Evolutionary conservation across 2,329 filamentous ascomycete species (phyloP).

Genomic region (Rhynchosporium secalis): DNA sequence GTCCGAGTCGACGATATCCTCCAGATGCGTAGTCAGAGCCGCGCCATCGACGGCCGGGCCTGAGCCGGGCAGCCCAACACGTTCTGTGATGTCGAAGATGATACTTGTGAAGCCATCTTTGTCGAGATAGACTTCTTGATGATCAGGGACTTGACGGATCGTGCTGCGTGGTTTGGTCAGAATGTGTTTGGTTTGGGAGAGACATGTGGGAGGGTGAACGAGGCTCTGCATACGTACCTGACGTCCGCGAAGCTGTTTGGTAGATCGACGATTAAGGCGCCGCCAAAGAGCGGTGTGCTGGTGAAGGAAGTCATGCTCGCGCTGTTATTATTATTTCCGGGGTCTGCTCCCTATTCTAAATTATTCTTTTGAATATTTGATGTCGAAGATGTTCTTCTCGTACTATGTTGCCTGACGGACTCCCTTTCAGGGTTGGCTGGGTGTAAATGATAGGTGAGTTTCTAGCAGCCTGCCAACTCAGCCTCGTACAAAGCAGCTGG

Average conservation of each 20-base stretch:
- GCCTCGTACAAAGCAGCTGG: background rate
- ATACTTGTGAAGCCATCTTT: constrained; percentile 79
- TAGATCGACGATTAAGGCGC: constrained; percentile 68
- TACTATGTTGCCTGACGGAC: background rate
- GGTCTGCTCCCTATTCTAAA: background rate
- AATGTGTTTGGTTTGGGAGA: constrained; percentile 25
- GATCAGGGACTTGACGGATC: constrained; percentile 75
- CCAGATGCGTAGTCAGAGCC: constrained; percentile 67
- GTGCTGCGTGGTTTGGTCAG: constrained; percentile 48
- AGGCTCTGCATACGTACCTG: constrained; percentile 59
- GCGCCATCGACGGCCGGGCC: constrained; percentile 65
- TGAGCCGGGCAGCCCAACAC: constrained; percentile 59
- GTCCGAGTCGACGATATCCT: constrained; percentile 67
- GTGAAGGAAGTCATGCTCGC: constrained; percentile 54
- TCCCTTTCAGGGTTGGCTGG: background rate
- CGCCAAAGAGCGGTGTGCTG: constrained; percentile 66
- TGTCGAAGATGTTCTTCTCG: background rate
- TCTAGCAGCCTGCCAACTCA: constrained; percentile 6
- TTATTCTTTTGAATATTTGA: background rate
- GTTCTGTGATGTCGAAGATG: constrained; percentile 88
- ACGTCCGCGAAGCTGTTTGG: constrained; percentile 71
- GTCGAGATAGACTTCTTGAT: constrained; percentile 92
- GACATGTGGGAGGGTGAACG: constrained; percentile 17
- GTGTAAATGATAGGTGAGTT: background rate
- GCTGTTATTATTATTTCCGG: background rate